Conservation (phyloP, 202 grass and related monocot genomes). For the Zoysia matrella region DNA sequence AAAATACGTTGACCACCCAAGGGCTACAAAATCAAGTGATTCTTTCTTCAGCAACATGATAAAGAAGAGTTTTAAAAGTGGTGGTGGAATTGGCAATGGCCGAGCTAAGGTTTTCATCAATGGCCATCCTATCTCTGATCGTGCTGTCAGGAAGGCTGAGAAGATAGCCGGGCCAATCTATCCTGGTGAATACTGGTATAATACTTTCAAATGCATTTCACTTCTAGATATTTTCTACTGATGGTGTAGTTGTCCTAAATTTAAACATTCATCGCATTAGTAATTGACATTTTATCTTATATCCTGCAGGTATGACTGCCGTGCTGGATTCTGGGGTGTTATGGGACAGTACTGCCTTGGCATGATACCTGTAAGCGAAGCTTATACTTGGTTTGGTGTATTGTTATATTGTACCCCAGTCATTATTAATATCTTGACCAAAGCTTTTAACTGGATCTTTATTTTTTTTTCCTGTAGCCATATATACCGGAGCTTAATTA, state of each 20-base stretch:
- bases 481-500: slow-evolving; percentile 78
- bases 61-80: slow-evolving; percentile 76
- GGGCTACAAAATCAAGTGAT: slow-evolving; percentile 52
- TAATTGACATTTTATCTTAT: slow-evolving; percentile 21
- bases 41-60: slow-evolving; percentile 73
- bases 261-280: not conserved
- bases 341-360: slow-evolving; percentile 69
- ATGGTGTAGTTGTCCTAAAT: slow-evolving; percentile 8
- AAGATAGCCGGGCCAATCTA: slow-evolving; percentile 73
- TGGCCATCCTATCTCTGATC: slow-evolving; percentile 66
- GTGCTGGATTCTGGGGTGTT: slow-evolving; percentile 81
- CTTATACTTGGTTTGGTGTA: not conserved
- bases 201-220: not conserved
- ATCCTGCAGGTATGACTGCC: slow-evolving; percentile 68
- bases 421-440: slow-evolving; percentile 33
- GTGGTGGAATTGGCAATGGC: slow-evolving; percentile 43
- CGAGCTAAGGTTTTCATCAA: slow-evolving; percentile 75
- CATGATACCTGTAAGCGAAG: slow-evolving; percentile 73
- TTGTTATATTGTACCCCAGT: not conserved
- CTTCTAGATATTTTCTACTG: not conserved
- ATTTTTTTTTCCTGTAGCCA: slow-evolving; percentile 51
- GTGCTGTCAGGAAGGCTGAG: slow-evolving; percentile 70
- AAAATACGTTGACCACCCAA: slow-evolving; percentile 41
- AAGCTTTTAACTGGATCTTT: slow-evolving; percentile 36
- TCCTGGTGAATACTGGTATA: slow-evolving; percentile 82